Evolutionary conservation across 352 stramenopile species (phyloP).

Genomic region (Phytopythium litorale): DNA sequence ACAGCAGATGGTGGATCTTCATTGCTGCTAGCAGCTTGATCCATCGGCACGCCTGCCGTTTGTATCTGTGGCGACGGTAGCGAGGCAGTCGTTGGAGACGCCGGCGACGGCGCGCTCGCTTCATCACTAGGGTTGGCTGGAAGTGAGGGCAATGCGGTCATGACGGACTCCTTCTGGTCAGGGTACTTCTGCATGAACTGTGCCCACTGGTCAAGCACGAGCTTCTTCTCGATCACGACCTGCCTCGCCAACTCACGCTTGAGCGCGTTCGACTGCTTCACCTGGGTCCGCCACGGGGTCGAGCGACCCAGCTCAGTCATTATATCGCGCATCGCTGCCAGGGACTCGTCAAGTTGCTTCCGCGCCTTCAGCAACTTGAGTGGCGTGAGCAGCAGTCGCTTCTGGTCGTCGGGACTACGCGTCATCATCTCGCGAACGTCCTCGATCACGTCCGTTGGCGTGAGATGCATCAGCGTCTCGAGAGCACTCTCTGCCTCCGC

Average conservation of each 20-base stretch:
- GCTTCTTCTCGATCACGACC: constrained; percentile 41
- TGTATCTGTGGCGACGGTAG: constrained; percentile 5
- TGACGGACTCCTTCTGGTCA: constrained; percentile 7
- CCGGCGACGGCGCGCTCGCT: background rate
- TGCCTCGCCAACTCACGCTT: constrained; percentile 57
- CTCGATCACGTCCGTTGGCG: constrained; percentile 37
- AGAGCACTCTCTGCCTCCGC: constrained; percentile 17
- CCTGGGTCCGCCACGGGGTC: constrained; percentile 53
- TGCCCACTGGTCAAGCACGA: constrained; percentile 61
- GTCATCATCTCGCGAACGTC: constrained; percentile 29
- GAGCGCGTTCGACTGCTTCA: constrained; percentile 59
- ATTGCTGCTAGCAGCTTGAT: constrained; percentile 5
- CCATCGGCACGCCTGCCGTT: background rate
- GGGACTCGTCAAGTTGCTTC: constrained; percentile 40
- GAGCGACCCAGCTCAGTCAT: constrained; percentile 58
- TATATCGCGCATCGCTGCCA: constrained; percentile 38
- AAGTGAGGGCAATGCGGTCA: background rate
- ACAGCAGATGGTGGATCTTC: constrained; percentile 23
- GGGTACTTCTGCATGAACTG: constrained; percentile 48
- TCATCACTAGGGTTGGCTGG: background rate
- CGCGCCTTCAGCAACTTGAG: constrained; percentile 22
- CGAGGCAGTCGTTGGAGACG: background rate
- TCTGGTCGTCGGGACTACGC: constrained; percentile 25
- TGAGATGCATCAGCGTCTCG: constrained; percentile 31
- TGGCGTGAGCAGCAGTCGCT: constrained; percentile 24